Base-by-base conservation (phyloP, 2,329 filamentous ascomycete species). In the Fusarium nygamai region DNA sequence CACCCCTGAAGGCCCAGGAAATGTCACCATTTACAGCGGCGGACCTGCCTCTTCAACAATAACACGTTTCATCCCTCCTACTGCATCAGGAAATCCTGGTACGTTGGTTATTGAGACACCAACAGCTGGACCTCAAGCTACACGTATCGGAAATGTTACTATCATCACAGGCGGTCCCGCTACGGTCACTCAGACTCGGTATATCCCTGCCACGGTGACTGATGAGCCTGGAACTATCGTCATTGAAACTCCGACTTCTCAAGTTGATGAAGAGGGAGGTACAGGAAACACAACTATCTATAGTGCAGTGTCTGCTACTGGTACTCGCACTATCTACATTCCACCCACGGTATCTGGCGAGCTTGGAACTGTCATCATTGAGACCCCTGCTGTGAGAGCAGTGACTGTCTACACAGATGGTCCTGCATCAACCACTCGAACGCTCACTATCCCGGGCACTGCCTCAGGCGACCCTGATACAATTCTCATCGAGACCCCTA, bases 61-160 rank as follows among this genome's bases (percentile, higher is more conserved):
- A 0, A 72, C 54, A 8, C 41, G 53, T 3, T 72, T 59, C 19
- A 60, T 72, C 5, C 54, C 69, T 1, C 47, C 64, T 20, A 64
- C 67, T 6, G 34, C 13, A 5, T 57, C 64, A 7, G 48, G 53
- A 3, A 64, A 66, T 9, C 60, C 51, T 0, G 71, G 70, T 0
- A 73, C 70, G 3, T 31, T 73, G 5, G 16, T 71, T 1, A 71
- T 71, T 8, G 67, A 69, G 36, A 73, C 70, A 4, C 71, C 70
- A 9, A 73, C 61, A 6, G 36, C 61, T 8, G 67, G 62, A 1
- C 44, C 67, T 1, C 38, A 48, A 19, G 65, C 67, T 38, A 58
- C 65, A 8, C 65, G 67, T 3, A 69, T 64, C 0, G 65, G 65
- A 1, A 69, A 69, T 22, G 34, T 69, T 0, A 69, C 67, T 1